These are phyloP conservation scores for Colletotrichum viniferum DNA, from an alignment of 2,329 filamentous ascomycete species.

Conservation along the genomic window DNA sequence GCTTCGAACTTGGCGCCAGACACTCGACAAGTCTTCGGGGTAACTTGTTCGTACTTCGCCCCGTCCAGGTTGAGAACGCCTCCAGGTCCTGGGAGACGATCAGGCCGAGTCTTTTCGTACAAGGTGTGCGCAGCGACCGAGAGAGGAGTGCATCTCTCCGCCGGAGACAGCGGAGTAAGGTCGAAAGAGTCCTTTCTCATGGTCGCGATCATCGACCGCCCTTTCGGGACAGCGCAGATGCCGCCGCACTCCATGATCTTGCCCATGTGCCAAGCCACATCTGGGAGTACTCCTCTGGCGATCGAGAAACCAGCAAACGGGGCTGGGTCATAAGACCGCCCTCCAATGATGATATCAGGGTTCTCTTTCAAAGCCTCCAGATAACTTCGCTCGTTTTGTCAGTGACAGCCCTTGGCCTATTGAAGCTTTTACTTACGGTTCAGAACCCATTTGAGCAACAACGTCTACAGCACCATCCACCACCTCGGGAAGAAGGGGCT, in stretches of 20 bases:
- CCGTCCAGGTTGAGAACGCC: constrained; percentile 47
- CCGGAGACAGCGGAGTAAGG: constrained; percentile 43
- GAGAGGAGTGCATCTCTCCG: constrained; percentile 47
- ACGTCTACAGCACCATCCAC: constrained; percentile 41
- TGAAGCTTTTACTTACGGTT: constrained; percentile 36
- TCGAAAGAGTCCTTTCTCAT: constrained; percentile 49
- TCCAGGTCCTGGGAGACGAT: constrained; percentile 54
- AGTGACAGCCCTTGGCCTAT: background rate
- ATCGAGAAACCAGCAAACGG: constrained; percentile 40
- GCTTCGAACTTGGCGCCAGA: constrained; percentile 39
- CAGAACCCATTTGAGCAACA: constrained; percentile 51
- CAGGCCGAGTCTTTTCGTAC: constrained; percentile 59
- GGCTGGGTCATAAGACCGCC: constrained; percentile 45
- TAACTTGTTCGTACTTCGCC: constrained; percentile 46
- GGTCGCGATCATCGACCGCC: constrained; percentile 42
- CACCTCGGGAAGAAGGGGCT: constrained; percentile 28
- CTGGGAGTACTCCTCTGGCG: constrained; percentile 13
- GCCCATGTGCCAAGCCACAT: constrained; percentile 49
- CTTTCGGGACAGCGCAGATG: constrained; percentile 52
- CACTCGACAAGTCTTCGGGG: constrained; percentile 39
- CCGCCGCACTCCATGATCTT: constrained; percentile 61
- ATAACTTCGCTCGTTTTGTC: constrained; percentile 24
- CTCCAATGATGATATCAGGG: constrained; percentile 50
- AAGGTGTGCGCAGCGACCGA: constrained; percentile 58
- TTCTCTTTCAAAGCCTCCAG: constrained; percentile 41